A percentile compares a stretch with the other conserved stretches of the same genome.
Conservation (phyloP, 352 stramenopile species). For the Phytophthora melonis region DNA sequence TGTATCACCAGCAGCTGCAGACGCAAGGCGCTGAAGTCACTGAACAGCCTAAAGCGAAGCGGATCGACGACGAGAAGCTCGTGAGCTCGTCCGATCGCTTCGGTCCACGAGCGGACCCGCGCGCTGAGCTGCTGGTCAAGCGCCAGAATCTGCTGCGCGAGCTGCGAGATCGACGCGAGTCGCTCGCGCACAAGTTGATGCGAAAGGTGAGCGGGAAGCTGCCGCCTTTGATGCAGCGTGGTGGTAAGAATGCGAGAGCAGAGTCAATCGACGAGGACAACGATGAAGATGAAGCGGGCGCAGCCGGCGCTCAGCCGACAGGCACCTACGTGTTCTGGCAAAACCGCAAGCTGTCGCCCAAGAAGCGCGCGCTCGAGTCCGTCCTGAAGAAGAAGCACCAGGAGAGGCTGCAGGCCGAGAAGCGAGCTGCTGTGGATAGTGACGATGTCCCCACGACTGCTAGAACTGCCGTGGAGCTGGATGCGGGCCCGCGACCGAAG, state of each 20-base stretch:
- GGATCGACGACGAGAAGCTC: constrained; percentile 26
- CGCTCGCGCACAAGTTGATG: constrained; percentile 75
- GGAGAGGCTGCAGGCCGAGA: constrained; percentile 32
- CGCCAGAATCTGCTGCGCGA: constrained; percentile 79
- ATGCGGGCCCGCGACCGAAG: constrained; percentile 4
- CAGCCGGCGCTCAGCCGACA: constrained; percentile 32
- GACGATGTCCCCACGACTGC: background rate
- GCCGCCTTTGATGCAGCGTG: constrained; percentile 54
- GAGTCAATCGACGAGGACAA: constrained; percentile 9
- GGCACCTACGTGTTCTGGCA: constrained; percentile 68
- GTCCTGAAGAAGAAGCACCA: constrained; percentile 75
- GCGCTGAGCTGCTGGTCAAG: constrained; percentile 69
- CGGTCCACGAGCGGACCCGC: constrained; percentile 57
- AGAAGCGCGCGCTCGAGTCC: constrained; percentile 72
- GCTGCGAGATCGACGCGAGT: constrained; percentile 75
- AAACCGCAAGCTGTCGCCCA: constrained; percentile 72
- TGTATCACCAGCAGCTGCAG: constrained; percentile 73
- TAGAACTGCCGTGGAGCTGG: constrained; percentile 3
- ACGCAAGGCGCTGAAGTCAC: constrained; percentile 1
- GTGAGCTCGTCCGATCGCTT: constrained; percentile 70
- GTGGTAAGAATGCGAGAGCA: constrained; percentile 26
- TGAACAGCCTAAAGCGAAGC: constrained; percentile 8
- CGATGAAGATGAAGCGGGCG: constrained; percentile 13
- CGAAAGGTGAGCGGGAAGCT: constrained; percentile 61
- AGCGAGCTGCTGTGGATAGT: constrained; percentile 5